These are phyloP conservation scores for Mycena capillaripes DNA, from an alignment of 768 basidiomycete species.

Conservation along the genomic window DNA sequence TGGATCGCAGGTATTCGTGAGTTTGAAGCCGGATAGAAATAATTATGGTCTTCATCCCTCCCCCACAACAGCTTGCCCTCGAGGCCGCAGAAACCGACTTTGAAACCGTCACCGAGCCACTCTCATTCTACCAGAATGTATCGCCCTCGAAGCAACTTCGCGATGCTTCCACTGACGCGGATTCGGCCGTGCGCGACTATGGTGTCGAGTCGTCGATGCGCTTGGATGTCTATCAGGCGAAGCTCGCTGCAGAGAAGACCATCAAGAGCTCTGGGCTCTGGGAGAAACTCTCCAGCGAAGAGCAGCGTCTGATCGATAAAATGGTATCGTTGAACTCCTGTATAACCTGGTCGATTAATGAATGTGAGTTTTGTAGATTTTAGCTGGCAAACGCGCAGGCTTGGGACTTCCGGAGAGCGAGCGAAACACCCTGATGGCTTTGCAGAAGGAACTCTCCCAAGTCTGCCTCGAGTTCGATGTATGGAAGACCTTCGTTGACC, in stretches of 20 bases:
- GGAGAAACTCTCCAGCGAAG: conserved; percentile 75
- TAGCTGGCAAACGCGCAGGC: conserved; percentile 86
- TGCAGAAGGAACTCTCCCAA: conserved; percentile 86
- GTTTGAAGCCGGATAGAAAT: conserved; percentile 44
- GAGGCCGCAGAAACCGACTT: conserved; percentile 70
- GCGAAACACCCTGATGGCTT: conserved; percentile 64
- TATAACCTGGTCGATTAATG: not conserved
- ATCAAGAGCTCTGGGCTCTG: conserved; percentile 72
- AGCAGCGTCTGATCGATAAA: conserved; percentile 85
- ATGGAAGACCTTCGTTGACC: conserved; percentile 39
- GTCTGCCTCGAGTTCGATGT: conserved; percentile 86
- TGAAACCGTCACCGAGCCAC: conserved; percentile 66
- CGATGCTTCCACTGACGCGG: conserved; percentile 83
- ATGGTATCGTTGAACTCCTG: conserved; percentile 55
- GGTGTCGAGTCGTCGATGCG: conserved; percentile 86
- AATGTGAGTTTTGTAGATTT: conserved; percentile 52
- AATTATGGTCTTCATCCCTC: conserved; percentile 7
- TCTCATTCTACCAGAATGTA: conserved; percentile 88
- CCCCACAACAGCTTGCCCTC: conserved; percentile 65
- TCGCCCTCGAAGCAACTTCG: conserved; percentile 81
- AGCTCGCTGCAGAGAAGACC: conserved; percentile 78
- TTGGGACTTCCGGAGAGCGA: conserved; percentile 78
- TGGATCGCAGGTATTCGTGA: conserved; percentile 75
- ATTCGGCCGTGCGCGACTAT: conserved; percentile 79
- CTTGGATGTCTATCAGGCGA: conserved; percentile 82